Evolutionary conservation across 2,329 filamentous ascomycete genomes (phyloP), one percentile per base, ranked within the genome.

Genomic region (Elsinoe fawcettii): DNA sequence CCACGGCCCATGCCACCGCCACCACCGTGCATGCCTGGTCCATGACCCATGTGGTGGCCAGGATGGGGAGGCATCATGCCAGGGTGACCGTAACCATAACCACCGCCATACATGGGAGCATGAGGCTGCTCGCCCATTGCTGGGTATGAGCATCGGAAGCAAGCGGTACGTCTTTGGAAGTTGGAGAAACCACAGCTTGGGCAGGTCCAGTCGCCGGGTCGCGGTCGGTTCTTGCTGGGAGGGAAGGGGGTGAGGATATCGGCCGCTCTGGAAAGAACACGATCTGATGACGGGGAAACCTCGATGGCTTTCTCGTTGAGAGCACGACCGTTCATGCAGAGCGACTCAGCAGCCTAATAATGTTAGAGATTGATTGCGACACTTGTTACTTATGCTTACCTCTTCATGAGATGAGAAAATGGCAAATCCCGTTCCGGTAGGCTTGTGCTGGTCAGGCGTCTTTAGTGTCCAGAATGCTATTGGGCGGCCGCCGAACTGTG

Each of bases 361-460:
- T 25, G 54, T 61, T 44, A 63, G 49, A n/a, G 36, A 55, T 56
- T 23, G 34, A 18, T 30, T 30, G 27, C 27, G 27, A 30, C 9
- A 12, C 25, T n/a, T 3, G 9, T 16, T 4, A n/a, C 6, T 30
- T 11, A 5, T 16, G 14, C 85, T 76, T 77, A 96, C 91, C 85
- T 99, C 93, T 79, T 99, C 93, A 70, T 99, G 93, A 47, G 92
- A 97, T 62, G 93, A 97, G 71, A 99, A 99, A 58, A 99, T 92
- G 51, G 93, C 93, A 73, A 99, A 99, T 56, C 93, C 93, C 56
- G 92, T 95, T 43, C 93, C 93, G 8, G 93, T 99, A n/a, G 93
- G 93, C 79, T 99, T 99, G 75, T 97, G 93, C 75, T 97, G 93
- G 74, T 99, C 93, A 2, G 93, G 93, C 12, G 93, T 99, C 61